Evolutionary conservation across 208 protist genomes (phyloP), one percentile per base, ranked within the genome.

Genomic region (Naegleria lovaniensis): DNA sequence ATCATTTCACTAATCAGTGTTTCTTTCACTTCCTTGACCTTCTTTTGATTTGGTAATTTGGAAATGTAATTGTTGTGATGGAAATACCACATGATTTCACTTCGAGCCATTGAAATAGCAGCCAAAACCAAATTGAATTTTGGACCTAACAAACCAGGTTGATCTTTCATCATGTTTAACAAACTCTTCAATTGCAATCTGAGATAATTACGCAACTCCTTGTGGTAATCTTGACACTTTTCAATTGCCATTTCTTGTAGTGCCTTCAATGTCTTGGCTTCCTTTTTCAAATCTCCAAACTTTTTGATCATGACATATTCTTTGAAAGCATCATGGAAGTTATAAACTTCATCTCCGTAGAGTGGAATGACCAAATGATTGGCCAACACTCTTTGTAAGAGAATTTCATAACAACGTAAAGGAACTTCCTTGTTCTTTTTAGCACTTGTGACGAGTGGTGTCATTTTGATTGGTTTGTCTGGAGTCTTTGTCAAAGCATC

Each of bases 81-180:
- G n/a, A 89, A 89, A 67, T 89, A 89, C 85, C 85, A 89, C 29
- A 67, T 41, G 25, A 89, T 52, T 67, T 89, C 85, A 22, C 7
- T 52, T 41, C n/a, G 55, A 7, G n/a, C 36, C 51, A 89, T 33
- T 67, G 41, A 38, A 41, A 89, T 39, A 29, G 48, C 29, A 67
- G 85, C 85, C 9, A 89, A 40, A 52, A 89, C 85, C 11, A 89
- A 67, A n/a, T 89, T 39, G 19, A 89, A 89, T 67, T 89, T 89
- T 89, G 85, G 85, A n/a, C 85, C 85, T 38, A 67, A 15, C n/a
- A 89, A 89, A 41, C 85, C 85, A 41, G 41, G 85, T 39, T 9
- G 51, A 67, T 89, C 85, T n/a, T 41, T 89, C 48, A 89, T 67
- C 85, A 89, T 89, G 13, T 39, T 52, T 3, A 67, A 67, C 33